Base-by-base conservation (phyloP, 768 basidiomycete genomes). In the Candolleomyces eurysporus region DNA sequence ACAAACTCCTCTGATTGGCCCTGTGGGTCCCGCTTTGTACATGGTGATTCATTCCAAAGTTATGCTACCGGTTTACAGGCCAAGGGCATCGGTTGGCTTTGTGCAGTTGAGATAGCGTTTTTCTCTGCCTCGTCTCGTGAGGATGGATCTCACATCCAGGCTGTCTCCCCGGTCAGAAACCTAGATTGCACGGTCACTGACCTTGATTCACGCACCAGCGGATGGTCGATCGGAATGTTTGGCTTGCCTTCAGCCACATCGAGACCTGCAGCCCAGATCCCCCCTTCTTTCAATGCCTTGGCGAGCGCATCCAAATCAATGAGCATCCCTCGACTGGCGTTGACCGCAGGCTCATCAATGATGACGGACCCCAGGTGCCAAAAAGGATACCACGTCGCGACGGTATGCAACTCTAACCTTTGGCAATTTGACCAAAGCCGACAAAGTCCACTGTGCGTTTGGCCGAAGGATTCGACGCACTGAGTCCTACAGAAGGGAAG, bases 191-290 rank as follows among this genome's bases (percentile, higher is more conserved):
- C 26, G 4, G 26, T n/a, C 26, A 75, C 54, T 68, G 66, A 94
- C 86, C 85, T 84, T 16, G 88, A 87, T 58, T 92, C 86, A 67
- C 83, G 85, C 48, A 96, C 85, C 51, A 99, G 73, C 4, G 91
- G 88, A 70, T 99, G 95, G 63, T 90, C 88, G 2, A 75, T 71
- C 0, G 74, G 66, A 30, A 99, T 79, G 48, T 88, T 73, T 0
- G 96, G 96, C 71, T 98, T 96, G 19, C 94, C 94, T 65, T 94
- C 92, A 8, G 97, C 87, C 40, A 98, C 96, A 72, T 99, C 96
- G 11, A 99, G 67, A 0, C 94, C 96, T 0, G 97, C 97, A 22
- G 87, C 95, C 82, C 90, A 96, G 22, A 99, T 90, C 86, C 89
- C 88, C 3, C 82, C 83, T 62, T 90, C 85, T 50, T 78, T 71